These are phyloP conservation scores for Fistulinella prunicolor DNA, from an alignment of 768 basidiomycete species.

Conservation along the genomic window DNA sequence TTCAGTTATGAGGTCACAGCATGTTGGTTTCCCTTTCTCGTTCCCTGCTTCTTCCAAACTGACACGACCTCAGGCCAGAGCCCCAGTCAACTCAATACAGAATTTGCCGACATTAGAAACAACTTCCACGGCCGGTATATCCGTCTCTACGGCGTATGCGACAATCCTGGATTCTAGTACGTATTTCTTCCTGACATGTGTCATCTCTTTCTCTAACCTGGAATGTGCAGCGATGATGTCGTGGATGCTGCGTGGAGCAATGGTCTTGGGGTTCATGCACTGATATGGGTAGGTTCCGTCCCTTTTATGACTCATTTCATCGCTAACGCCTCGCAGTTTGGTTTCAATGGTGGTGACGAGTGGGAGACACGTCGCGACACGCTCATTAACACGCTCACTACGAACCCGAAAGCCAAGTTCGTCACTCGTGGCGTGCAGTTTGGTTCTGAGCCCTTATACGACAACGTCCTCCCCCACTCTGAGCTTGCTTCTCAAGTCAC, in stretches of 20 bases:
- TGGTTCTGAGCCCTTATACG: slow-evolving; percentile 68
- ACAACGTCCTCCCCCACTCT: slow-evolving; percentile 48
- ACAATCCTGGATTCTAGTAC: slow-evolving; percentile 40
- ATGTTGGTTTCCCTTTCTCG: slow-evolving; percentile 43
- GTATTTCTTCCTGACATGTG: background rate
- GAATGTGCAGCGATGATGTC: slow-evolving; percentile 46
- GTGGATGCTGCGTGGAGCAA: slow-evolving; percentile 68
- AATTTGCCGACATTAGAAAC: slow-evolving; percentile 59
- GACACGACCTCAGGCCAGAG: slow-evolving; percentile 50
- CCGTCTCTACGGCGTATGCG: slow-evolving; percentile 45
- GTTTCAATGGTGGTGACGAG: slow-evolving; percentile 38
- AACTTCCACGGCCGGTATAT: slow-evolving; percentile 66
- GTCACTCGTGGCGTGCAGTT: slow-evolving; percentile 67
- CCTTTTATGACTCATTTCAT: background rate
- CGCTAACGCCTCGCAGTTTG: slow-evolving; percentile 28
- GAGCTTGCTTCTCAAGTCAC: slow-evolving; percentile 51
- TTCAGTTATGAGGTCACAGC: slow-evolving; percentile 73
- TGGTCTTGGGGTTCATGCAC: slow-evolving; percentile 67
- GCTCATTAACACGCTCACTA: slow-evolving; percentile 50
- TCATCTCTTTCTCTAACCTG: slow-evolving; percentile 16
- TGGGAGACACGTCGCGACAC: slow-evolving; percentile 55
- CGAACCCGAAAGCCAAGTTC: slow-evolving; percentile 60
- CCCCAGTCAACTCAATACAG: slow-evolving; percentile 42
- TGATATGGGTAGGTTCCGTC: slow-evolving; percentile 60
- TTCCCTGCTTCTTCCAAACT: background rate